These are phyloP conservation scores for Paecilomyces formosus DNA, from an alignment of 2,329 filamentous ascomycete species.

Conservation along the genomic window DNA sequence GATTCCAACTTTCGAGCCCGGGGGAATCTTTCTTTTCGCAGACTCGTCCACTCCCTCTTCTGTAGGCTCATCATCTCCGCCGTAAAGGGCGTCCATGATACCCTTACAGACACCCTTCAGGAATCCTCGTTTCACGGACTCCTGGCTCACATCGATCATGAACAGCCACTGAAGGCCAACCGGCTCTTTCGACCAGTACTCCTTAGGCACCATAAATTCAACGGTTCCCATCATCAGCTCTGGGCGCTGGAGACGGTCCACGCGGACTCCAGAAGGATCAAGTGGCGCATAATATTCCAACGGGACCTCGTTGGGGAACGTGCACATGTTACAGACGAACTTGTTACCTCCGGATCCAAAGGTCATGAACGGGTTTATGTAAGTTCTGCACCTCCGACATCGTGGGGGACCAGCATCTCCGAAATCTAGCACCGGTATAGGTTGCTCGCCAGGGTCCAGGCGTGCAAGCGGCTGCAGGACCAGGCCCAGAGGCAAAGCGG, in stretches of 20 bases:
- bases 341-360: slow-evolving; percentile 92
- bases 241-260: slow-evolving; percentile 81
- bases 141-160: slow-evolving; percentile 85
- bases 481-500: slow-evolving; percentile 78
- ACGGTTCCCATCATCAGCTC: slow-evolving; percentile 89
- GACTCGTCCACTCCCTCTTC: slow-evolving; percentile 47
- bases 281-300: slow-evolving; percentile 90
- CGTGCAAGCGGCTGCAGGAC: slow-evolving; percentile 81
- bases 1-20: slow-evolving; percentile 83
- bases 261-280: slow-evolving; percentile 74
- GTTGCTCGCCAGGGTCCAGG: slow-evolving; percentile 73
- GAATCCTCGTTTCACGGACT: slow-evolving; percentile 84
- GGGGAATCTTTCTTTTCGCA: slow-evolving; percentile 55
- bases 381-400: slow-evolving; percentile 86
- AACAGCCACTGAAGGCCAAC: slow-evolving; percentile 85
- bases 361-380: slow-evolving; percentile 99
- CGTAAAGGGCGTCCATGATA: slow-evolving; percentile 77
- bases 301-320: slow-evolving; percentile 89
- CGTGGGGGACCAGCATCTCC: slow-evolving; percentile 83
- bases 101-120: slow-evolving; percentile 85
- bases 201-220: slow-evolving; percentile 93
- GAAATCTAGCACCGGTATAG: slow-evolving; percentile 91
- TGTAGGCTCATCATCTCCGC: slow-evolving; percentile 48
- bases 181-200: slow-evolving; percentile 96
- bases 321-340: slow-evolving; percentile 97